Conservation (phyloP, 345 rosid species). For the Hibiscus trionum region DNA sequence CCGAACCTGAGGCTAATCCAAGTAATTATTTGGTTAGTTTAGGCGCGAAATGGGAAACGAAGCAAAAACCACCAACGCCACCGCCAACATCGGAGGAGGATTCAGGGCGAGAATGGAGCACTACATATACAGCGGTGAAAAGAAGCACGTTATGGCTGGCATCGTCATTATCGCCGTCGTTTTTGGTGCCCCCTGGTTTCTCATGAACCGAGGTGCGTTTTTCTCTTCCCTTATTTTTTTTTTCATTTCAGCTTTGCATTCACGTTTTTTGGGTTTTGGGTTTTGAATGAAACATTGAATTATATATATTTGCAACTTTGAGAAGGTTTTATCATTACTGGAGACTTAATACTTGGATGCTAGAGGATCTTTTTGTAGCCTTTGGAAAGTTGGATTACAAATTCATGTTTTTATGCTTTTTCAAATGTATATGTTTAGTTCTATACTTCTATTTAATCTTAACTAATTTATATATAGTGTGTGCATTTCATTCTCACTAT, state of each 20-base stretch:
- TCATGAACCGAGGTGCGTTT: conserved; percentile 72
- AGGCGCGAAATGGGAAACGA: conserved; percentile 34
- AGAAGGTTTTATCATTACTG: not conserved
- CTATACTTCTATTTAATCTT: not conserved
- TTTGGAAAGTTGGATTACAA: not conserved
- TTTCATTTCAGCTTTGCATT: not conserved
- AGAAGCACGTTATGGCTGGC: conserved; percentile 75
- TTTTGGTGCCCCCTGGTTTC: conserved; percentile 77
- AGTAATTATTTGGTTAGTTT: not conserved
- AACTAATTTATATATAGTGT: not conserved
- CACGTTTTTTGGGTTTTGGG: not conserved
- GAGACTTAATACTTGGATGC: not conserved
- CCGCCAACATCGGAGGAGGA: conserved; percentile 12
- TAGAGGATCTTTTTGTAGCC: not conserved
- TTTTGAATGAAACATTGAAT: not conserved
- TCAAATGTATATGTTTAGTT: not conserved
- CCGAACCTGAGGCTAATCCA: not conserved
- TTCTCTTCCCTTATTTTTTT: not conserved
- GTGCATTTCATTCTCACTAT: not conserved
- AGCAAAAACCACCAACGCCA: conserved; percentile 8
- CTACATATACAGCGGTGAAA: conserved; percentile 75
- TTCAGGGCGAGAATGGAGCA: conserved; percentile 52
- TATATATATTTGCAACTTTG: not conserved
- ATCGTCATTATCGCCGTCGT: conserved; percentile 44
- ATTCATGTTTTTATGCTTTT: not conserved